Percentiles rank a stretch among this genome's conserved stretches.
Conservation (phyloP, 2,329 filamentous ascomycete genomes). For the Zasmidium angulare region DNA sequence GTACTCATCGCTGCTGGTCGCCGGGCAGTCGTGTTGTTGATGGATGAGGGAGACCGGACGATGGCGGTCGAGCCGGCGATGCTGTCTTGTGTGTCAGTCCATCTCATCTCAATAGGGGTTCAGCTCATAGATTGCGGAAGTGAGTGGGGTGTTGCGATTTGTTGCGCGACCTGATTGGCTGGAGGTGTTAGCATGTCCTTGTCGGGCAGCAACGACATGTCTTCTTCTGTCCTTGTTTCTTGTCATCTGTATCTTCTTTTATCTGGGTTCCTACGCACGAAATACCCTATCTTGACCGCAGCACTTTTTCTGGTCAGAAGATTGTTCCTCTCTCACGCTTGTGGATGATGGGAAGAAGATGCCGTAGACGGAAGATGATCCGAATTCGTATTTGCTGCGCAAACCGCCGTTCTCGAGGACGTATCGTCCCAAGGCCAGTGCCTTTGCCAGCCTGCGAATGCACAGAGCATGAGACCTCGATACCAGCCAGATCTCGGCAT, state of each 20-base stretch:
- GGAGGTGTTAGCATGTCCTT: neutral
- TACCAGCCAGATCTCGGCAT: no score
- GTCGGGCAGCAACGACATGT: constrained; percentile 1
- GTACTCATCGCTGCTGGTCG: constrained; percentile 24
- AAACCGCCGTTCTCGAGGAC: no score
- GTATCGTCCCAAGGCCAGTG: no score
- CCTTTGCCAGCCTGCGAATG: no score
- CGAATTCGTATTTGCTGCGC: no score
- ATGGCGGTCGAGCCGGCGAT: neutral
- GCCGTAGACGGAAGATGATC: no score
- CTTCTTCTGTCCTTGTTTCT: neutral
- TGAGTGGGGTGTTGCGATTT: neutral
- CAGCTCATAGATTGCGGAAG: neutral
- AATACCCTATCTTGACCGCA: neutral
- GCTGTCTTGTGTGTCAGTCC: neutral
- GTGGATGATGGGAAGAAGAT: no score
- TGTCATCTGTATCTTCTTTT: neutral
- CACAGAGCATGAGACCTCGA: no score
- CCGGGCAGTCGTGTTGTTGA: neutral
- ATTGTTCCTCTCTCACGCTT: no score
- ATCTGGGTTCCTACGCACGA: neutral
- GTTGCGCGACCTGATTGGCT: neutral
- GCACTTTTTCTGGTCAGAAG: no score
- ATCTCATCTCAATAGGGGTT: neutral
- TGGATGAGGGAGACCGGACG: neutral